Evolutionary conservation across 257 asterid genomes (phyloP).

Genomic region (Rehmannia glutinosa): DNA sequence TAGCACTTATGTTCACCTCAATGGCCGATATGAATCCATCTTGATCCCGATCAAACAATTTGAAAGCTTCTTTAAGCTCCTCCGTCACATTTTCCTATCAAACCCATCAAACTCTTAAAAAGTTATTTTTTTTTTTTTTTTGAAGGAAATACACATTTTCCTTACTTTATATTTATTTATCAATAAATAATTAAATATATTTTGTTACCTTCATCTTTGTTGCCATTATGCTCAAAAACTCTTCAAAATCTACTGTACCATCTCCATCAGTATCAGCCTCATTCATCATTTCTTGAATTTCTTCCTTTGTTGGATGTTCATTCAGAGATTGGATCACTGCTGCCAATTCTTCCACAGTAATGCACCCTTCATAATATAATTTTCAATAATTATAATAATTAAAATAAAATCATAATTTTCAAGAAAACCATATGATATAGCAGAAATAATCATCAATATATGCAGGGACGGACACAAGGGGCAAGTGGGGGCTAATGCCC

Average conservation of each 20-base stretch:
- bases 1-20: conserved; percentile 32
- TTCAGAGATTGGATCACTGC: conserved; percentile 42
- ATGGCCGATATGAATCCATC: conserved; percentile 68
- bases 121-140: background rate
- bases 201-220: conserved; percentile 45
- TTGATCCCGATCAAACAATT: conserved; percentile 67
- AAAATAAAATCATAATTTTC: background rate
- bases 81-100: conserved; percentile 45
- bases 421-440: too few relatives aligned
- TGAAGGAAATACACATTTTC: too few relatives aligned
- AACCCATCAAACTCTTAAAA: background rate
- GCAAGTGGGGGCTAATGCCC: too few relatives aligned
- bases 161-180: background rate
- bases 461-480: too few relatives aligned
- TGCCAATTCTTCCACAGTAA: conserved; percentile 52
- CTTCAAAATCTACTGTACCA: conserved; percentile 45
- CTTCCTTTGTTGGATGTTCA: conserved; percentile 55
- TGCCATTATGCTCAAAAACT: conserved; percentile 48
- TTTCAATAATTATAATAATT: background rate
- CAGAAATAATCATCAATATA: too few relatives aligned
- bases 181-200: background rate
- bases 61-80: conserved; percentile 65
- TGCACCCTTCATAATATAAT: conserved; percentile 32
- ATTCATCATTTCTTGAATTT: conserved; percentile 52
- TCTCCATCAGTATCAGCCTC: conserved; percentile 51